A percentile compares a stretch with the other conserved stretches of the same genome.
These are phyloP conservation scores for Exophiala lecanii-corni DNA, from an alignment of 2,329 filamentous ascomycete genomes.

Conservation along the genomic window DNA sequence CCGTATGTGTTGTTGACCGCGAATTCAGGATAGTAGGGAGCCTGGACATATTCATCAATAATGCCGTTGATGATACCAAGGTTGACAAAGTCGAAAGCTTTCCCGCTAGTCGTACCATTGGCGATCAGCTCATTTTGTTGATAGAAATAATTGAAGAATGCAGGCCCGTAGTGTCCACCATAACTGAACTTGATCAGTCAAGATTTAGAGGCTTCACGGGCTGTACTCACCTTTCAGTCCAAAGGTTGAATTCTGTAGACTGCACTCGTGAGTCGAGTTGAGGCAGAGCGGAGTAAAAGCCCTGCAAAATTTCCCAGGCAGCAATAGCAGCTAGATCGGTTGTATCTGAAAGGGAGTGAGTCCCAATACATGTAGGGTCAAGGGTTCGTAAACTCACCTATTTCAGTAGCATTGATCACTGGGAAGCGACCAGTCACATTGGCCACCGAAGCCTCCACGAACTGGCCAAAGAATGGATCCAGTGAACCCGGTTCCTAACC, in stretches of 20 bases:
- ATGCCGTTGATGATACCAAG: slow-evolving; percentile 55
- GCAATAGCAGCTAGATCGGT: slow-evolving; percentile 53
- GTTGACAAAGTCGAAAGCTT: slow-evolving; percentile 50
- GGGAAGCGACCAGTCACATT: slow-evolving; percentile 46
- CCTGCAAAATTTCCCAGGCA: slow-evolving; percentile 54
- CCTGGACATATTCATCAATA: slow-evolving; percentile 51
- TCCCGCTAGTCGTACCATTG: slow-evolving; percentile 46
- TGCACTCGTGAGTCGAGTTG: slow-evolving; percentile 46
- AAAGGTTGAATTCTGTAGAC: slow-evolving; percentile 54
- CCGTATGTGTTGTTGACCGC: slow-evolving; percentile 54
- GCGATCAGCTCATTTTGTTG: slow-evolving; percentile 53
- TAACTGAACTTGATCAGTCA: slow-evolving; percentile 20
- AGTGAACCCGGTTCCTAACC: slow-evolving; percentile 36
- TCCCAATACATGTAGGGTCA: neutral
- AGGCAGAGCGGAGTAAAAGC: slow-evolving; percentile 48
- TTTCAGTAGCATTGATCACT: slow-evolving; percentile 45
- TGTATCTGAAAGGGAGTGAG: slow-evolving; percentile 37
- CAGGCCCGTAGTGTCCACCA: slow-evolving; percentile 47
- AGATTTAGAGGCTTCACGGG: no score
- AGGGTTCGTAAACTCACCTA: slow-evolving; percentile 31
- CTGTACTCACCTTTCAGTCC: slow-evolving; percentile 45
- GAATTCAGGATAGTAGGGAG: slow-evolving; percentile 48
- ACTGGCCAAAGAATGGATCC: slow-evolving; percentile 41
- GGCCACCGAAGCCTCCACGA: slow-evolving; percentile 41
- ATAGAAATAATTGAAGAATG: slow-evolving; percentile 56